Base-by-base conservation (phyloP, 345 rosid species). In the Triadica sebifera region DNA sequence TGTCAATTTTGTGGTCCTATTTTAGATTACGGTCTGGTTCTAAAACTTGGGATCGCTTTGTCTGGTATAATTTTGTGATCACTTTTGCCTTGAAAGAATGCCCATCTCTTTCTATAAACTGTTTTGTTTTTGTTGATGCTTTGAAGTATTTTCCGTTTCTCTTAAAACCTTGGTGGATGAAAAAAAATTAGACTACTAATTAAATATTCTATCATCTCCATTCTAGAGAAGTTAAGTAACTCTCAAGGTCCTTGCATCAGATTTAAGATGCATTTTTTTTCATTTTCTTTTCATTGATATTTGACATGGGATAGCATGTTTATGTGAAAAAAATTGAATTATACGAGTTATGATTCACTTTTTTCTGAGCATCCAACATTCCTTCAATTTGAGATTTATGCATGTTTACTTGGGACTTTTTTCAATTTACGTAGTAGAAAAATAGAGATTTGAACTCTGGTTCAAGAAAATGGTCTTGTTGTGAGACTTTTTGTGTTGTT, bases 381-480 rank as follows among this genome's bases (percentile, higher is more conserved):
- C 65, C 13, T 29, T 16, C 68, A 39, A 41, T 17, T 65, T 65
- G 53, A n/a, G 12, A 12, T 17, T 67, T 49, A 29, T 67, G 39
- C 71, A 67, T 25, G n/a, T 67, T 67, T 50, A 10, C 69, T n/a
- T 20, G 20, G n/a, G 37, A 25, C 39, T 17, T 17, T 19, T 67
- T 24, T 15, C 41, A 50, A 25, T 39, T 47, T 46, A 16, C 50
- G 20, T 50, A 25, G 43, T 16, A 67, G 57, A 67, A 22, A 6
- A 65, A 25, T 67, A 24, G 56, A 47, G 59, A 51, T 68, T 15
- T 37, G 8, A 34, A 47, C 41, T 25, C 45, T 68, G 59, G 43
- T 51, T 34, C 60, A 68, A 68, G 72, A 68, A 52, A 51, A 51
- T 34, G n/a, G 13, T 67, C 46, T 49, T 67, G 57, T 45, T 7